Evolutionary conservation across 441 rosid species (phyloP).

Genomic region (Euphorbia celastroides): DNA sequence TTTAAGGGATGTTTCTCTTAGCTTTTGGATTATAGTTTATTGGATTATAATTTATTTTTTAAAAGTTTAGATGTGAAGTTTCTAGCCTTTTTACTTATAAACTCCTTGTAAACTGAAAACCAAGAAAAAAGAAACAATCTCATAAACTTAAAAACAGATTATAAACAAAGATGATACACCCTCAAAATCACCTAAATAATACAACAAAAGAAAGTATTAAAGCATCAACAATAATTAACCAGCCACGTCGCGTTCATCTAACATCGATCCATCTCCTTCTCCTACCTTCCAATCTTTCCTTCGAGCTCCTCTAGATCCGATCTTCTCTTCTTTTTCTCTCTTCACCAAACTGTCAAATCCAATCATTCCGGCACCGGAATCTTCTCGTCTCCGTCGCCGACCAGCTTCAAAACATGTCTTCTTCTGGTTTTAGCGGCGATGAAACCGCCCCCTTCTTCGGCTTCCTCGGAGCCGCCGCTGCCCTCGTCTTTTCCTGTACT

Average conservation of each 20-base stretch:
- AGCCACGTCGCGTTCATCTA: neutral
- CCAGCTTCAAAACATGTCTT: conserved; percentile 23
- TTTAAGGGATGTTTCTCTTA: no score
- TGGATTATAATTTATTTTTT: no score
- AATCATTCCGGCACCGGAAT: neutral
- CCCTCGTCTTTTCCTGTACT: conserved; percentile 76
- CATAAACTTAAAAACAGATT: no score
- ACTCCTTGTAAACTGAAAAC: no score
- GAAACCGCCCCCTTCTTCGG: conserved; percentile 86
- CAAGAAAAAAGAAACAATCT: no score
- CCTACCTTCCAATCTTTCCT: neutral
- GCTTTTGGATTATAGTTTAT: no score
- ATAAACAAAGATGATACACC: no score
- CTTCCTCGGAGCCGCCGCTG: conserved; percentile 73
- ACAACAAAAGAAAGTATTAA: neutral
- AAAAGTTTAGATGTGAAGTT: no score
- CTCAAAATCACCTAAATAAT: neutral
- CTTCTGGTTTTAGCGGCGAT: conserved; percentile 55
- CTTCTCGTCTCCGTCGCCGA: conserved; percentile 1
- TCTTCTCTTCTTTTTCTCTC: neutral
- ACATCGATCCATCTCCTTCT: neutral
- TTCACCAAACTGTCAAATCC: neutral
- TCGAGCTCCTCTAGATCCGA: conserved; percentile 4
- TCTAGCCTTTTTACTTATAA: no score
- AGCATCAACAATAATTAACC: neutral